Conservation (phyloP, 176 grass and related monocot genomes). For the Aegilops bicornis region DNA sequence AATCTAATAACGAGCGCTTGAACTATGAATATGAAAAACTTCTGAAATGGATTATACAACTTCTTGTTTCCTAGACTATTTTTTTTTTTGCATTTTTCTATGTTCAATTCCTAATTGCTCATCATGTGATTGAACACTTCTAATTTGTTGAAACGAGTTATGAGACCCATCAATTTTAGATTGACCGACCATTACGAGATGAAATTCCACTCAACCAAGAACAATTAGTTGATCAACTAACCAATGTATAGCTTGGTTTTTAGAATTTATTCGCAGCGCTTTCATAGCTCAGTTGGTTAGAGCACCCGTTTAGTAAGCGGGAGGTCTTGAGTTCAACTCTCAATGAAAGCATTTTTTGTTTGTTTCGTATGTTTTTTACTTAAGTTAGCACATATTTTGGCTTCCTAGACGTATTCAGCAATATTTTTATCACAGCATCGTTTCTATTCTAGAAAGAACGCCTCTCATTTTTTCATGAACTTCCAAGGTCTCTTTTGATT, state of each 20-base stretch:
- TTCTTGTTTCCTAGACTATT: no score
- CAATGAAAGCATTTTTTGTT: neutral
- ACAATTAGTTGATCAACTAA: neutral
- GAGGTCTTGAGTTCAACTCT: constrained; percentile 51
- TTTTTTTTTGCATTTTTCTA: no score
- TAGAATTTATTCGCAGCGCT: neutral
- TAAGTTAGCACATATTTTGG: neutral
- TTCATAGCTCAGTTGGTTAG: constrained; percentile 89
- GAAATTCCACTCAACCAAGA: neutral
- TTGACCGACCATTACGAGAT: neutral
- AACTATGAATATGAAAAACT: neutral
- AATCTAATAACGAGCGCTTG: neutral
- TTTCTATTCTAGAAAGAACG: no score
- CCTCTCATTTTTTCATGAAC: no score
- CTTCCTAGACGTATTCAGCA: no score
- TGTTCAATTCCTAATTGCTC: neutral
- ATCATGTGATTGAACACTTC: neutral
- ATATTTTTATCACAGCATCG: no score
- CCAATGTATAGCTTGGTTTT: neutral
- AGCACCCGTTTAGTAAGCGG: constrained; percentile 96
- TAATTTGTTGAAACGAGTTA: neutral
- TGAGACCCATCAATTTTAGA: neutral
- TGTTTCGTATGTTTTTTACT: no score
- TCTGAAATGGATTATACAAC: neutral
- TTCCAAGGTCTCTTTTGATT: no score